Evolutionary conservation across 768 basidiomycete species (phyloP).

Genomic region (Cubamyces sp.): DNA sequence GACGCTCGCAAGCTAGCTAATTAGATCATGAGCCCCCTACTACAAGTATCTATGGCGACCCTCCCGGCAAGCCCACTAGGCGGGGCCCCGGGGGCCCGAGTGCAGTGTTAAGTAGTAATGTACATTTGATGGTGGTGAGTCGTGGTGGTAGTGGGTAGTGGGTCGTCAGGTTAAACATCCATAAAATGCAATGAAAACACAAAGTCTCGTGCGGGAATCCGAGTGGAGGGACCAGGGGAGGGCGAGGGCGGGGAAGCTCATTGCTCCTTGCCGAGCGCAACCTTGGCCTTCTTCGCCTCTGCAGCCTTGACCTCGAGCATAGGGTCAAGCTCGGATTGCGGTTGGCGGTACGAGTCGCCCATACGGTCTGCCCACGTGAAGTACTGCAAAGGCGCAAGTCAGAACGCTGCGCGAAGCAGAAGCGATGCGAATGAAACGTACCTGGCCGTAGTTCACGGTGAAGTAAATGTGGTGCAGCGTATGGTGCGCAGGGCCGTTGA

Average conservation of each 20-base stretch:
- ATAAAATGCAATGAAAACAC: constrained; percentile 1
- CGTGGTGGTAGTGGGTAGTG: constrained; percentile 1
- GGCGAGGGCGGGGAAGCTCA: constrained; percentile 10
- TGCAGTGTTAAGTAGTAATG: constrained; percentile 5
- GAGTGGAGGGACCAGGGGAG: not conserved
- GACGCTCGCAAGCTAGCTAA: not conserved
- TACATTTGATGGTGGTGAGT: constrained; percentile 20
- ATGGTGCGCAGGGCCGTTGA: constrained; percentile 99
- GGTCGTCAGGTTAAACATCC: constrained; percentile 21
- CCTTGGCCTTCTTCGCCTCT: constrained; percentile 36
- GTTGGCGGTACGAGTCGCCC: constrained; percentile 88
- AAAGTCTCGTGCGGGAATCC: not conserved
- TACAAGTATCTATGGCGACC: constrained; percentile 18
- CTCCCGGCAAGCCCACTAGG: not conserved
- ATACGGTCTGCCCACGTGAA: constrained; percentile 93
- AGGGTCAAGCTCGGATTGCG: constrained; percentile 83
- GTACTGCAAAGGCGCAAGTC: constrained; percentile 59
- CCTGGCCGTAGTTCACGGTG: constrained; percentile 94
- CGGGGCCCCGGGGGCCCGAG: constrained; percentile 1
- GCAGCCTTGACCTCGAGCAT: constrained; percentile 63
- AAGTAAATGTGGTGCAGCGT: constrained; percentile 97
- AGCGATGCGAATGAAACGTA: constrained; percentile 37
- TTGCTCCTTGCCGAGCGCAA: constrained; percentile 31
- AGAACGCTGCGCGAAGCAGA: constrained; percentile 7
- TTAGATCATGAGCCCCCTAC: constrained; percentile 12